Base-by-base conservation (phyloP, 2,329 filamentous ascomycete genomes). In the Fulvia fulva region DNA sequence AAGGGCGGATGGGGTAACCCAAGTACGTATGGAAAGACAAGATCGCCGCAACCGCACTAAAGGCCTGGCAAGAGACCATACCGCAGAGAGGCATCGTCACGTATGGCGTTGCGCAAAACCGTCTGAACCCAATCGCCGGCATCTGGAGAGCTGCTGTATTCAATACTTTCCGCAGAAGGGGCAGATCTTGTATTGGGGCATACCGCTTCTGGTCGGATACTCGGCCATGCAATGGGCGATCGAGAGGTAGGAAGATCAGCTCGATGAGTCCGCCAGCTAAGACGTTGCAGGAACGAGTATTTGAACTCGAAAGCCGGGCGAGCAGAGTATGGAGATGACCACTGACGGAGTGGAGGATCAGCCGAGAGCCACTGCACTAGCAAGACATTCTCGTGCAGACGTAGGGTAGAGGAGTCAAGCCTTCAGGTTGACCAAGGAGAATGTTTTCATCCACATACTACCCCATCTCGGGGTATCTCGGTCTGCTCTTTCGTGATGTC, bases 101-200 rank as follows among this genome's bases (percentile, higher is more conserved):
- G 69, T 97, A 94, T 79, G 83, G 87, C 66, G 73, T 97, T 67
- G 87, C 89, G 69, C 78, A 88, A 67, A 97, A 99, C 84, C 88
- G 89, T 74, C 92, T 96, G 81, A 87, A 89, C 71, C 89, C 91
- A 62, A 82, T 96, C 66, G 91, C 91, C 64, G 90, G 90, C 70
- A 80, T 87, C 59, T 76, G 82, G 64, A 79, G 93, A 76, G 88
- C 87, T 66, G 93, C 92, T 71, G 78, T 97, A 80, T 97, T 97
- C 87, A 99, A 99, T 84, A 87, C 86, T 68, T 95, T 88, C 83
- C 87, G 94, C 76, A 86, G 94, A 87, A 86, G 75, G 77, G 82
- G 68, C 94, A 97, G 82, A 85, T 96, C 68, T 85, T 97, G 68
- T 99, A 92, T 83, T 86, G 92, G 77, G 83, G 87, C 26, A 89